Evolutionary conservation across 805 yeast genomes (phyloP).

Genomic region (Hanseniaspora jakobsenii): DNA sequence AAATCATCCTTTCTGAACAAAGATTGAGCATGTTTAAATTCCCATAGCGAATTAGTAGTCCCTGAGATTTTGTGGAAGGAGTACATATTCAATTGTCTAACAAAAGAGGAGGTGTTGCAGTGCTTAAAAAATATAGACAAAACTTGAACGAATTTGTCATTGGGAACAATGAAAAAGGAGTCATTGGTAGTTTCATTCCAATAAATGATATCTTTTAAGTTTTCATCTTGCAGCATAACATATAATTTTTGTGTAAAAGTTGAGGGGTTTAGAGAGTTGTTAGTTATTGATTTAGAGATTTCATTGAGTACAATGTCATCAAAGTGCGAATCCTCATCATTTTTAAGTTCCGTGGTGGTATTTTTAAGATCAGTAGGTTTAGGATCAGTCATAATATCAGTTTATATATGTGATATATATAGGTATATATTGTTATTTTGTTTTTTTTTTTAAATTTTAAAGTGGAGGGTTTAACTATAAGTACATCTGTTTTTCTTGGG

Average conservation of each 20-base stretch:
- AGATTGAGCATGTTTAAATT: conserved; percentile 73
- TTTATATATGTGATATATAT: too few species aligned
- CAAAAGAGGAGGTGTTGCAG: conserved; percentile 67
- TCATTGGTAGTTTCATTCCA: conserved; percentile 58
- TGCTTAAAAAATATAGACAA: conserved; percentile 58
- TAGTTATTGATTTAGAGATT: conserved; percentile 8
- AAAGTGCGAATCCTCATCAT: not conserved
- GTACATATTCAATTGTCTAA: conserved; percentile 69
- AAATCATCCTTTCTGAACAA: conserved; percentile 70
- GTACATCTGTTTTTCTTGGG: too few species aligned
- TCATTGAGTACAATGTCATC: conserved; percentile 1
- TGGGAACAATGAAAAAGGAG: conserved; percentile 69
- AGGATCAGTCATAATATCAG: too few species aligned
- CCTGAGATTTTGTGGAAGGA: conserved; percentile 59
- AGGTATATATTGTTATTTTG: too few species aligned
- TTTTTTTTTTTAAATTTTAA: too few species aligned
- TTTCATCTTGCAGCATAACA: conserved; percentile 74
- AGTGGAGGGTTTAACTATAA: too few species aligned
- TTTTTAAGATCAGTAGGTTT: not conserved
- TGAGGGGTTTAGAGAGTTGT: conserved; percentile 6
- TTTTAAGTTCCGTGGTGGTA: not conserved
- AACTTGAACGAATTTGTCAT: conserved; percentile 75
- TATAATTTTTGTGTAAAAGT: conserved; percentile 79
- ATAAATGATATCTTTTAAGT: conserved; percentile 65
- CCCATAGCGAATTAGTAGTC: conserved; percentile 44